Base-by-base conservation (phyloP, 2,329 filamentous ascomycete genomes). In the Penicillium sp. region DNA sequence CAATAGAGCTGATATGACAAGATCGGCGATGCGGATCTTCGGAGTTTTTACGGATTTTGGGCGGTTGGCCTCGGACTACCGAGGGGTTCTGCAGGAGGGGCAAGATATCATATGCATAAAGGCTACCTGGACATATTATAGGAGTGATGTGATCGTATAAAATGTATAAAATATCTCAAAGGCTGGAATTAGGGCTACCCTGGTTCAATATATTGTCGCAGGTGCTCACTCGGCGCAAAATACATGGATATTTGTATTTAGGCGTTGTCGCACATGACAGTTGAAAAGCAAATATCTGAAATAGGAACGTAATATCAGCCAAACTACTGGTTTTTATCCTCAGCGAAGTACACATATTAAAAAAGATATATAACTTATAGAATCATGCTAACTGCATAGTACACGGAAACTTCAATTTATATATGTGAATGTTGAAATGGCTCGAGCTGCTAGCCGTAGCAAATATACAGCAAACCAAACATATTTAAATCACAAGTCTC, bases 31-130 rank as follows among this genome's bases (percentile, higher is more conserved):
- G 60, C 61, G 19, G 53, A 52, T 61, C 39, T 52, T 65, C 63
- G 64, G 63, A 53, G 60, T 52, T 64, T 61, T 64, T 60, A 53
- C 64, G 63, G 63, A 25, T 31, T 19, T 61, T 56, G 33, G 27
- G 50, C 46, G 50, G 47, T 40, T 21, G 46, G 49, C 15, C 11
- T 54, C 45, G 45, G 50, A 58, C 59, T 55, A 53, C 58, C 60
- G 62, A 60, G 63, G 60, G 50, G 48, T 29, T n/a, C 10, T n/a
- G 29, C 16, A 41, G n/a, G 48, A 55, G 41, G 52, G 52, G 45
- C 34, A 50, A 15, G 7, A 23, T 15, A 36, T 10, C 13, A 49
- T 34, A 43, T 50, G 21, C 45, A 50, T 34, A 9, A 50, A 43
- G 5, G 25, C 36, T 50, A 15, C 5, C 19, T 31, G 43, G 31